Base-by-base conservation (phyloP, 768 basidiomycete species). In the Amanita rubescens region DNA sequence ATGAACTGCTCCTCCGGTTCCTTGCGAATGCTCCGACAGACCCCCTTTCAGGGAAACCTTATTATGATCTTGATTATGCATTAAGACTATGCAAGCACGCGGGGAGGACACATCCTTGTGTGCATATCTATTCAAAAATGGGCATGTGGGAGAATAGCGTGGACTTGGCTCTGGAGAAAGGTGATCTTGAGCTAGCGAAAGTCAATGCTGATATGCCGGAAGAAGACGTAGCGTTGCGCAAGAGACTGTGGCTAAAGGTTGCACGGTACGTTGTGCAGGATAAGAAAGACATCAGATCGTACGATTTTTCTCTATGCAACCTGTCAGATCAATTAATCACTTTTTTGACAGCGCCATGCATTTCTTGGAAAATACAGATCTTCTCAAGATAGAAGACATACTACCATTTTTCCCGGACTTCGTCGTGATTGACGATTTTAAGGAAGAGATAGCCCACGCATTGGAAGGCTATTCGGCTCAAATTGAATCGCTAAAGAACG, bases 361-460 rank as follows among this genome's bases (percentile, higher is more conserved):
- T 19, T 97, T 99, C 74, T 75, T 98, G 60, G 94, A 98, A 65
- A 86, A 91, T 58, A 95, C 96, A 0, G 85, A 91, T 60, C 71
- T 98, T 33, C 81, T 99, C 64, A 97, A 97, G 70, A 95, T 99
- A 58, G 96, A 99, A 65, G 96, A 99, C 64, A 96, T 99, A 57
- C 73, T 99, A 15, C 96, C 96, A 5, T 99, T 98, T 84, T 98
- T 99, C 83, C 95, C 96, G 2, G 95, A 98, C 70, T 99, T 99
- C 65, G 93, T 95, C 11, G 90, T 97, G 55, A 97, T 99, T 59
- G 96, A 98, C 65, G 96, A 98, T 65, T 98, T 99, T 79, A 99
- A 99, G 67, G 90, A 95, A 61, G 95, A 98, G 70, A 98, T 98
- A 59, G 95, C 94, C 47, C 85, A 86, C 56, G 96, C 96, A 0